Conservation (phyloP, 2,329 filamentous ascomycete species). For the Plenodomus tracheiphilus region DNA sequence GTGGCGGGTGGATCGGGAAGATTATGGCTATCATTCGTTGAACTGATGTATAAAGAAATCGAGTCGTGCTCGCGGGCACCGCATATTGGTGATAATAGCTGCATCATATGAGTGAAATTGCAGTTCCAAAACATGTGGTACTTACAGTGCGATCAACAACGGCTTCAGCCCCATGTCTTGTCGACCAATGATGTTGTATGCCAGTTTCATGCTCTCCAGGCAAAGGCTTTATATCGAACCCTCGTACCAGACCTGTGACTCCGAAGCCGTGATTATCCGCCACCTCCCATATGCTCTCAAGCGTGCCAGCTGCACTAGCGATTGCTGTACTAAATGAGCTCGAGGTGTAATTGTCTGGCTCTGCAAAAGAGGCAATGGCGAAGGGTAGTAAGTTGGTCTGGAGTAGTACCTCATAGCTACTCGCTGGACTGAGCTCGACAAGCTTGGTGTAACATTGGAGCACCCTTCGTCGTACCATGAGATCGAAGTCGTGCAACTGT, state of each 20-base stretch:
- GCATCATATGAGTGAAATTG: conserved; percentile 11
- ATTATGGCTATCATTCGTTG: conserved; percentile 51
- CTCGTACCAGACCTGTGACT: conserved; percentile 80
- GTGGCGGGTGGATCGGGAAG: conserved; percentile 82
- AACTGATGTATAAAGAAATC: conserved; percentile 71
- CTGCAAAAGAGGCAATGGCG: conserved; percentile 88
- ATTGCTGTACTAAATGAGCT: conserved; percentile 89
- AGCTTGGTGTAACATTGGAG: conserved; percentile 94
- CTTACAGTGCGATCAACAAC: conserved; percentile 60
- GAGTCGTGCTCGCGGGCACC: conserved; percentile 89
- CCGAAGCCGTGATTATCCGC: conserved; percentile 95
- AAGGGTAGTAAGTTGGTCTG: conserved; percentile 91
- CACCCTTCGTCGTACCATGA: conserved; percentile 91
- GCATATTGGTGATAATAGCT: conserved; percentile 67
- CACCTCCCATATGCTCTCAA: conserved; percentile 94
- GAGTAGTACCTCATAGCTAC: conserved; percentile 80
- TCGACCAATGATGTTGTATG: conserved; percentile 55
- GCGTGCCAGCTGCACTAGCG: conserved; percentile 83
- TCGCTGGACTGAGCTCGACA: conserved; percentile 82
- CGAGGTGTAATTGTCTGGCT: conserved; percentile 84
- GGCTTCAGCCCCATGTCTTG: conserved; percentile 63
- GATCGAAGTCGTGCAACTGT: conserved; percentile 85
- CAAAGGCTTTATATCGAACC: conserved; percentile 72
- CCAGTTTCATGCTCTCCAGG: conserved; percentile 60
- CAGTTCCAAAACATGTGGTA: background rate